Conservation (phyloP, 148 eudicot genomes). For the Heliosperma pusillum region DNA sequence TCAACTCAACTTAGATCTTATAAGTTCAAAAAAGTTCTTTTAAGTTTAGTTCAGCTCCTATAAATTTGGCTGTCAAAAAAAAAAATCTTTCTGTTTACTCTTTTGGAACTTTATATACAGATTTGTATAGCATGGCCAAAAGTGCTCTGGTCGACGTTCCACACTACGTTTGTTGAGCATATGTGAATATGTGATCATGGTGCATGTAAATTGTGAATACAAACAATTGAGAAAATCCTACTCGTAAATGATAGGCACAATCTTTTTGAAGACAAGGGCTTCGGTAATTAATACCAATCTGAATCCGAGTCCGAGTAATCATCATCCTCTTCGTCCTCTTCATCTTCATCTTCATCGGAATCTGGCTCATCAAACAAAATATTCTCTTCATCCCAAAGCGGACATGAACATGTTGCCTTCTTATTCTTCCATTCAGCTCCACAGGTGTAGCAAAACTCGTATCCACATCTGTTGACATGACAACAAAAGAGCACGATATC, state of each 20-base stretch:
- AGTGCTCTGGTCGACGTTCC: no score
- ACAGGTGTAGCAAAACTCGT: conserved; percentile 56
- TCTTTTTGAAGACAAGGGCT: background rate
- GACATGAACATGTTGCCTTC: conserved; percentile 51
- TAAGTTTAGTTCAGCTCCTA: no score
- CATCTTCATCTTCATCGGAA: conserved; percentile 22
- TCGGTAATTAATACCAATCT: conserved; percentile 3
- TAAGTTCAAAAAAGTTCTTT: no score
- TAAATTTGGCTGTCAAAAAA: no score
- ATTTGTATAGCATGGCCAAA: no score
- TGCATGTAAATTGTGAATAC: background rate
- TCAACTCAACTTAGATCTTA: no score
- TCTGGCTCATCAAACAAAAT: conserved; percentile 32
- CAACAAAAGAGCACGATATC: background rate
- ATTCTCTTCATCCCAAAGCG: conserved; percentile 44
- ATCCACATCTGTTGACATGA: conserved; percentile 50
- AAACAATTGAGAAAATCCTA: no score
- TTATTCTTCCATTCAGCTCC: conserved; percentile 54
- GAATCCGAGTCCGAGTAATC: conserved; percentile 25
- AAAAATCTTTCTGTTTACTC: no score
- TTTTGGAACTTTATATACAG: no score
- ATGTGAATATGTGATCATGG: background rate
- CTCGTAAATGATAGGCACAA: background rate
- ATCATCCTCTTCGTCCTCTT: conserved; percentile 25
- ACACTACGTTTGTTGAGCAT: background rate